These are phyloP conservation scores for Phytophthora pistaciae DNA, from an alignment of 352 stramenopile genomes.

Conservation along the genomic window DNA sequence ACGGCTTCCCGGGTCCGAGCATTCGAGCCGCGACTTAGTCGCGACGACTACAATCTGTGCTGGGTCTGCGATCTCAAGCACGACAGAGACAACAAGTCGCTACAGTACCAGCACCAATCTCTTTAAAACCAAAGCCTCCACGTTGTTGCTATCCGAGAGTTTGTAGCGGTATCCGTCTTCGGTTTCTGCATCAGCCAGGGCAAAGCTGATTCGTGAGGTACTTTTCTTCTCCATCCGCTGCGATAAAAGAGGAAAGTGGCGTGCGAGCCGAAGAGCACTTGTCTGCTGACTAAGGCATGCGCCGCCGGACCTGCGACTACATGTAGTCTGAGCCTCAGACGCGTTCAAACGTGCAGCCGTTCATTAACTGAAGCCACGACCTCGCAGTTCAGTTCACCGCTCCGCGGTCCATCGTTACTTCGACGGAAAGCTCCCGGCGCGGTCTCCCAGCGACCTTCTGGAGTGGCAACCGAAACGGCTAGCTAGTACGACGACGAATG, in stretches of 20 bases:
- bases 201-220: no score
- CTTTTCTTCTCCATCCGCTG: no score
- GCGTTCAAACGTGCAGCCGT: no score
- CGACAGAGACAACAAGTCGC: no score
- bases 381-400: not conserved
- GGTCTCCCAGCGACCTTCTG: not conserved
- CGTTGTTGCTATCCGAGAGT: not conserved
- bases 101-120: no score
- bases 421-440: not conserved
- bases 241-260: not conserved
- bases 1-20: no score
- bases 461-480: not conserved
- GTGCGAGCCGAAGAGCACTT: not conserved
- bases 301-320: no score
- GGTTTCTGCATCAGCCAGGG: no score
- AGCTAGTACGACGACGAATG: not conserved
- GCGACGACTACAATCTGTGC: no score
- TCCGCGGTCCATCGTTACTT: not conserved
- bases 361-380: not conserved
- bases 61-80: not conserved
- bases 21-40: no score
- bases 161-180: not conserved
- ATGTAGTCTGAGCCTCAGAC: no score
- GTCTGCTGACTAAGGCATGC: not conserved
- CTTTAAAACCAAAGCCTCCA: no score